Conservation (phyloP, 2,329 filamentous ascomycete genomes). For the Neurospora sp. region DNA sequence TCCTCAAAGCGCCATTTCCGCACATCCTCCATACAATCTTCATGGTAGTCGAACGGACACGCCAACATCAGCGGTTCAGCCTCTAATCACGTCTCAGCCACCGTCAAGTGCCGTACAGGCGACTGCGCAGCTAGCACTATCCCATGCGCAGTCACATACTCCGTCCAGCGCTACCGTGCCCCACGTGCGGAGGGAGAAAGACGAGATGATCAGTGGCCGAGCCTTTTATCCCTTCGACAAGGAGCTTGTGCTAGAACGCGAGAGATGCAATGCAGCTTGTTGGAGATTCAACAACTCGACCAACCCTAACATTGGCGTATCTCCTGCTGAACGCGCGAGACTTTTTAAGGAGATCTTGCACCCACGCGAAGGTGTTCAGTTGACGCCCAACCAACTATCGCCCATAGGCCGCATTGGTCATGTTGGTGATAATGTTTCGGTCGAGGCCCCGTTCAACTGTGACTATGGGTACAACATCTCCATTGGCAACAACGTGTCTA, state of each 20-base stretch:
- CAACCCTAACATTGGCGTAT: constrained; percentile 64
- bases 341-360: constrained; percentile 65
- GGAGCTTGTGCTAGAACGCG: constrained; percentile 73
- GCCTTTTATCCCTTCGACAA: constrained; percentile 73
- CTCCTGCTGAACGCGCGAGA: constrained; percentile 55
- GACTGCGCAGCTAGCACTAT: constrained; percentile 50
- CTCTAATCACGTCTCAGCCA: constrained; percentile 19
- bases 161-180: constrained; percentile 9
- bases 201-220: constrained; percentile 77
- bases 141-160: constrained; percentile 38
- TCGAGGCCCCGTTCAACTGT: constrained; percentile 84
- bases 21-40: constrained; percentile 49
- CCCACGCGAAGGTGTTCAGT: constrained; percentile 45
- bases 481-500: constrained; percentile 75
- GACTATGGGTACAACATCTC: constrained; percentile 90
- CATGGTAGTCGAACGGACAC: constrained; percentile 41
- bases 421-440: constrained; percentile 64
- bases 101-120: constrained; percentile 38
- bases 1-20: constrained; percentile 40
- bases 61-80: constrained; percentile 28
- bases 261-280: constrained; percentile 70
- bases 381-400: constrained; percentile 45
- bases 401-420: constrained; percentile 46
- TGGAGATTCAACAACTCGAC: constrained; percentile 81
- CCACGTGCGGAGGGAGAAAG: constrained; percentile 56